These are phyloP conservation scores for Cladorrhinum sp. DNA, from an alignment of 2,329 filamentous ascomycete genomes.

Conservation along the genomic window DNA sequence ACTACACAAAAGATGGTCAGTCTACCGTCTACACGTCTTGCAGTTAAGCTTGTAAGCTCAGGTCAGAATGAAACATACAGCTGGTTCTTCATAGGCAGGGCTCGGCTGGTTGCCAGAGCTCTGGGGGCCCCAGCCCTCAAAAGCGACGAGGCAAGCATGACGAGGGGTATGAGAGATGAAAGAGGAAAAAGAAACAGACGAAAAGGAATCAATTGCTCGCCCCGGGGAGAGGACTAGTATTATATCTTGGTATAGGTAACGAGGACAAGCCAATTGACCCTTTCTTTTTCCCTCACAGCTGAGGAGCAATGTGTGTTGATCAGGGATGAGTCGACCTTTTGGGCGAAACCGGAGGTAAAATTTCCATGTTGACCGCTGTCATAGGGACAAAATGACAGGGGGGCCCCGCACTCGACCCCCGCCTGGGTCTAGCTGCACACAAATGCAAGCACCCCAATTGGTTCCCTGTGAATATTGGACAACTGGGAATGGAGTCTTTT, in stretches of 20 bases:
- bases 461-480: slow-evolving; percentile 1
- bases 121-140: slow-evolving; percentile 27
- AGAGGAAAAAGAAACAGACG: slow-evolving; percentile 1
- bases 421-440: slow-evolving; percentile 17
- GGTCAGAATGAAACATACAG: slow-evolving; percentile 18
- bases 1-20: slow-evolving; percentile 31
- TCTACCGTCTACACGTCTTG: background rate
- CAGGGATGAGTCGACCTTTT: slow-evolving; percentile 24
- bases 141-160: slow-evolving; percentile 28
- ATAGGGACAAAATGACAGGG: slow-evolving; percentile 26
- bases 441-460: slow-evolving; percentile 32
- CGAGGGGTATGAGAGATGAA: slow-evolving; percentile 11
- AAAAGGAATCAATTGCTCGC: slow-evolving; percentile 18
- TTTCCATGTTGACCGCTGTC: slow-evolving; percentile 24
- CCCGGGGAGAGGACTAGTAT: background rate
- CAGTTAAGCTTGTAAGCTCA: no score
- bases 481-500: slow-evolving; percentile 3
- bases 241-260: background rate
- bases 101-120: slow-evolving; percentile 28
- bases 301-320: slow-evolving; percentile 1
- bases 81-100: slow-evolving; percentile 25
- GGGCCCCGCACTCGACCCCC: slow-evolving; percentile 27
- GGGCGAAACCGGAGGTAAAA: slow-evolving; percentile 34
- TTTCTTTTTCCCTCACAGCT: background rate
- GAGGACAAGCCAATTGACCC: slow-evolving; percentile 22